Base-by-base conservation (phyloP, 2,329 filamentous ascomycete species). In the Trichoderma sp. region DNA sequence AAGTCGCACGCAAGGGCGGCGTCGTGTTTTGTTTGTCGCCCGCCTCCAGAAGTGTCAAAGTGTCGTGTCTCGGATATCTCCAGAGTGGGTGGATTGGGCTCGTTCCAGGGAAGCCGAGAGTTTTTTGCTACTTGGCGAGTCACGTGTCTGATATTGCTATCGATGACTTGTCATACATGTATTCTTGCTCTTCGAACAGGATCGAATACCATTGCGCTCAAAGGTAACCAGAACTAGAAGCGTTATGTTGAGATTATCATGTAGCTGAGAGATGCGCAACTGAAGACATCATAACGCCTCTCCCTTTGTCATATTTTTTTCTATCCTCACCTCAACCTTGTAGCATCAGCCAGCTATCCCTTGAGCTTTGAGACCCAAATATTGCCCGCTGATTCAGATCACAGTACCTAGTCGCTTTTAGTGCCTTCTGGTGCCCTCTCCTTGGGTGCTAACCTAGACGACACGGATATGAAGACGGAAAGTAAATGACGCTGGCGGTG, bases 1-100 rank as follows among this genome's bases (percentile, higher is more conserved):
- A 23, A 53, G 30, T 55, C 47, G n/a, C 26, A 32, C 30, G 47
- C 12, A 30, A 28, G 36, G 36, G 61, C 61, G 36, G 61, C 61
- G 36, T 20, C 34, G 61, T 63, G 15, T 63, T 63, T 26, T 55
- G 11, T 30, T 28, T 36, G 30, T n/a, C 26, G 55, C 55, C 39
- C 15, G 39, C 39, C 36, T 39, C 47, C 65, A 28, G 32, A n/a
- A 23, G 20, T 30, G 55, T 68, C 55, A 43, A 58, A 50, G 53
- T 47, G 66, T n/a, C 66, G 23, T 61, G 66, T 61, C 55, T 68
- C 55, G 66, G 66, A 34, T 32, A 12, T 61, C 26, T 15, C 36
- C 26, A 68, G 36, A 61, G 26, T 8, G 64, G 64, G 64, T 50
- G 64, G 28, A n/a, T 39, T 50, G 39, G 20, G 47, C 20, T 53